Evolutionary conservation across 139 green algal genomes (phyloP), one percentile per base, ranked within the genome.

Genomic region (Chara braunii): DNA sequence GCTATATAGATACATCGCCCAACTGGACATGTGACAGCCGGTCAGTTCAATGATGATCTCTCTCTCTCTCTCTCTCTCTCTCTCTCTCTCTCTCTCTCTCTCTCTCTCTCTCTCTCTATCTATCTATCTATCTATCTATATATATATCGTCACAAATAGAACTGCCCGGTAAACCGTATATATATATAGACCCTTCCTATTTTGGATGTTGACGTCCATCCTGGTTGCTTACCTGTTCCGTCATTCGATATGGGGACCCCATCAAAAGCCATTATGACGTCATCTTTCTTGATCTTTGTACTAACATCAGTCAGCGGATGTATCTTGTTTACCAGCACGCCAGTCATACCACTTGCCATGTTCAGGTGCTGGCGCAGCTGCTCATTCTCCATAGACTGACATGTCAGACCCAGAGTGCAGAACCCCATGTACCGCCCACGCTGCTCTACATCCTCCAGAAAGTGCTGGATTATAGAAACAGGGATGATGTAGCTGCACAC

Each of bases 201-300:
- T 26, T n/a, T 48, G 18, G 18, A 18, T 48, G 18, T 26, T n/a
- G 40, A n/a, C n/a, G 18, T 48, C 40, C n/a, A 48, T 26, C n/a
- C 29, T 51, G 30, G 40, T 6, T 23, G 5, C 31, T 60, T 45
- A 70, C 60, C 68, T 8, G 66, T 63, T 5, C 70, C 66, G 29
- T 77, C 81, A 50, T 83, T 74, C 44, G 84, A 81, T 2, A 90
- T 83, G 6, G 52, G 54, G 14, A 69, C 71, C 23, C 79, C 84
- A 35, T 88, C 84, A 61, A 90, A 86, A 58, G 82, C 74, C 22
- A 89, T 66, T 12, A 90, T 64, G 29, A 90, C 81, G 61, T 90
- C 84, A 8, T 86, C 81, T 23, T 64, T 64, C 30, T 75, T 65
- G 23, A 90, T 54, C 26, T 77, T 57, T 53, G 44, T 29, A 6